Conservation (phyloP, 2,329 filamentous ascomycete species). For the Colletotrichum magnum region DNA sequence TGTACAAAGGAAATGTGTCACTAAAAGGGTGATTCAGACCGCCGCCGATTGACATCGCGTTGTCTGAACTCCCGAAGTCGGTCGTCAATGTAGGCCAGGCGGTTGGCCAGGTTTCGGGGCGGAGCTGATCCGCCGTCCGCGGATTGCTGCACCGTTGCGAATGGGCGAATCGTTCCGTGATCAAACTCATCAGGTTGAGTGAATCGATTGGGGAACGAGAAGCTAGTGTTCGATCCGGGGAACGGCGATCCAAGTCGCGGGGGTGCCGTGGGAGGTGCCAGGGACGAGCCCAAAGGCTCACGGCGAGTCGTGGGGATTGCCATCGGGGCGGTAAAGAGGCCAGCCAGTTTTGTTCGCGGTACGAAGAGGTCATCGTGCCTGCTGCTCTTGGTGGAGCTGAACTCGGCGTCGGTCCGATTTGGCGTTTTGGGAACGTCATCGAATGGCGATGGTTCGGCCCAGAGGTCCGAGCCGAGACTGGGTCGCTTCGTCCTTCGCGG, state of each 20-base stretch:
- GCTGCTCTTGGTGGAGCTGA: conserved; percentile 52
- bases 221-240: conserved; percentile 61
- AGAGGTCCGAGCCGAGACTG: conserved; percentile 68
- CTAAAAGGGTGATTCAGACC: conserved; percentile 66
- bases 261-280: conserved; percentile 52
- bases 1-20: conserved; percentile 43
- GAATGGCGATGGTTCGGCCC: conserved; percentile 59
- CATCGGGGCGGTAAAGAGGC: conserved; percentile 51
- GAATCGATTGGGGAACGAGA: conserved; percentile 73
- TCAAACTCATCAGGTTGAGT: conserved; percentile 63
- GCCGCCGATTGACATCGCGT: conserved; percentile 56
- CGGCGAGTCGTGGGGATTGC: conserved; percentile 18
- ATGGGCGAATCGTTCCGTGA: conserved; percentile 62
- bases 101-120: conserved; percentile 62
- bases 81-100: conserved; percentile 71
- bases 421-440: conserved; percentile 43
- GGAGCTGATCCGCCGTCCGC: conserved; percentile 52
- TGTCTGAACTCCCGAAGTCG: conserved; percentile 69
- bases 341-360: conserved; percentile 58
- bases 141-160: conserved; percentile 70
- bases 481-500: conserved; percentile 66
- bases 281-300: conserved; percentile 19
- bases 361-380: conserved; percentile 56
- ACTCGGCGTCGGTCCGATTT: conserved; percentile 46
- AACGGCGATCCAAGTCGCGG: conserved; percentile 74